A percentile compares a stretch with the other conserved stretches of the same genome.
Conservation (phyloP, 257 asterid genomes). For the Nicotiana benthamiana region DNA sequence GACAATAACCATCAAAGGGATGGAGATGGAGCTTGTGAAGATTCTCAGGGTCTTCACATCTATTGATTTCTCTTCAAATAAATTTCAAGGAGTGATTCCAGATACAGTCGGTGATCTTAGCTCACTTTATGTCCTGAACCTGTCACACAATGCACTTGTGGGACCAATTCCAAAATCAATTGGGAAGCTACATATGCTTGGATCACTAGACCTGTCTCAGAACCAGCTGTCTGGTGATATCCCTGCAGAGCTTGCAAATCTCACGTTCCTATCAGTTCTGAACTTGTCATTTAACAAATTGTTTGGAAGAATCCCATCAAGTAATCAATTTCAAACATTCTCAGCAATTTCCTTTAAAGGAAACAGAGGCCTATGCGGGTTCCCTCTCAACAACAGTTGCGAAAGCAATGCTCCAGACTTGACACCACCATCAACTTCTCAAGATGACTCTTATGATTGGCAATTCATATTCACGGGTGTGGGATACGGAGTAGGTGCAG, state of each 20-base stretch:
- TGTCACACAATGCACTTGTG: constrained; percentile 29
- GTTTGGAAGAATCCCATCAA: constrained; percentile 37
- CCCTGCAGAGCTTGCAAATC: constrained; percentile 31
- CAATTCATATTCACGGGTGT: constrained; percentile 41
- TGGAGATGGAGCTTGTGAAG: constrained; percentile 42
- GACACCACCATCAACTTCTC: neutral
- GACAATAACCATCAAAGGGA: constrained; percentile 48
- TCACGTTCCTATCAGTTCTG: constrained; percentile 39
- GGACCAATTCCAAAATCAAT: constrained; percentile 30
- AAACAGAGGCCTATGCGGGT: constrained; percentile 46
- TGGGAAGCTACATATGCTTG: constrained; percentile 20
- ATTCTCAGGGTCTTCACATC: constrained; percentile 33
- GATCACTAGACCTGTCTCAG: constrained; percentile 32
- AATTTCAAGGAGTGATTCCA: constrained; percentile 28
- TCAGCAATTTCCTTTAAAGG: constrained; percentile 27
- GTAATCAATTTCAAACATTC: constrained; percentile 35
- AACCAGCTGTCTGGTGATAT: constrained; percentile 37
- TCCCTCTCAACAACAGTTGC: constrained; percentile 26
- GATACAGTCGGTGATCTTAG: constrained; percentile 21
- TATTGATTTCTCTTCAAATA: constrained; percentile 39
- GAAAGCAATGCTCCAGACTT: neutral
- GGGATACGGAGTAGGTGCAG: constrained; percentile 63
- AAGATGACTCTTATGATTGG: neutral
- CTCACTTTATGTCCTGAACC: constrained; percentile 30
- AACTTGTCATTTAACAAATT: constrained; percentile 43